Evolutionary conservation across 176 grass and related monocot species (phyloP), one percentile per base, ranked within the genome.

Genomic region (Ampelocalamus luodianensis): DNA sequence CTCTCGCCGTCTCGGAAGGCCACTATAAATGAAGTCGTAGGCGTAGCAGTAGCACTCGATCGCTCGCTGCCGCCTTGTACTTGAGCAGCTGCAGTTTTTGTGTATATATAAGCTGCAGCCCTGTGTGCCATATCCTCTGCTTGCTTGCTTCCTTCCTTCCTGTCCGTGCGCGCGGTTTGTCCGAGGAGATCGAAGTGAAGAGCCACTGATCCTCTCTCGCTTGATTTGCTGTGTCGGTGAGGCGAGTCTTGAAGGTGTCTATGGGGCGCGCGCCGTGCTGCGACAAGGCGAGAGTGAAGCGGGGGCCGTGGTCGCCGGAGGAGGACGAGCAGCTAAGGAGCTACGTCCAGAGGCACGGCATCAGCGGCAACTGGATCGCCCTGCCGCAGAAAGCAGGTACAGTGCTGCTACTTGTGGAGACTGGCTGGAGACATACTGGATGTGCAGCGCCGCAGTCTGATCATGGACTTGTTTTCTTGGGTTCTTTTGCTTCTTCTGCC

Each of bases 251-350:
- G 3, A 1, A 34, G 54, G 26, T 17, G 11, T 4, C 17, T 10
- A 97, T 97, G 95, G 95, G 95, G 26, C 93, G 95, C 64, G 84
- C 95, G 72, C 95, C 95, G 84, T 97, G 95, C 90, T 97, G 95
- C 79, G 95, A 97, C 86, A 94, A 88, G 89, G 84, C 86, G 39
- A 97, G 79, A 27, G 95, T 97, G 86, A 97, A 97, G 84, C 68
- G 92, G 58, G 95, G 95, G 27, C 95, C 92, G 5, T 97, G 95
- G 95, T 91, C 95, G 22, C 92, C 92, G 67, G 92, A 94, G 76
- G 95, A 97, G 83, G 95, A 97, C 74, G 87, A 89, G 74, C 43
- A 85, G 78, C 92, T 97, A 61, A 85, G 74, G 40, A 77, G 34
- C 84, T 95, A 95, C 82, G 82, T 97, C 72, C 77, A 91, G 60